Percentiles rank a stretch among this genome's conserved stretches.
These are phyloP conservation scores for Pythium diclinum DNA, from an alignment of 352 stramenopile species.

Conservation along the genomic window DNA sequence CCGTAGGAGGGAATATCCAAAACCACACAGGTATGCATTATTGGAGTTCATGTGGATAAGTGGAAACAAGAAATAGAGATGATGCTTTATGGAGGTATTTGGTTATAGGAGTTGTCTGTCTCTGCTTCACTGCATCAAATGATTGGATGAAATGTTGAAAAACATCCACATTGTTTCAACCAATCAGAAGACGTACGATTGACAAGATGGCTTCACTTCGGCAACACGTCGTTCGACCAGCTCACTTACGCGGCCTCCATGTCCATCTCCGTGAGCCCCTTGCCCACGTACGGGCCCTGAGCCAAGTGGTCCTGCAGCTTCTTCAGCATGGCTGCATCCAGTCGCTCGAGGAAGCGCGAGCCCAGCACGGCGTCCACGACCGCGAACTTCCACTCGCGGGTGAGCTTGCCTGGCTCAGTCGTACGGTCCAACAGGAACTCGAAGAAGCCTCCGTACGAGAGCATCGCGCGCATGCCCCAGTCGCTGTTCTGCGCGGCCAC, in stretches of 20 bases:
- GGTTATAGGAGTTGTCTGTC: conserved; percentile 6
- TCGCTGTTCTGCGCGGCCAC: conserved; percentile 78
- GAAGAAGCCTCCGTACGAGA: conserved; percentile 79
- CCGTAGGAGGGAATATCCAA: not conserved
- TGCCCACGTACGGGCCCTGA: conserved; percentile 63
- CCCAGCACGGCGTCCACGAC: conserved; percentile 72
- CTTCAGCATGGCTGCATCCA: conserved; percentile 52
- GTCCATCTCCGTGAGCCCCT: conserved; percentile 44
- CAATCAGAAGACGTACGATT: conserved; percentile 4
- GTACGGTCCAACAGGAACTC: conserved; percentile 81
- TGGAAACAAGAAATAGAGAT: no score
- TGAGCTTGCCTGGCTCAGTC: conserved; percentile 82
- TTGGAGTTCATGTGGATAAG: not conserved
- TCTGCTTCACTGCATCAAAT: not conserved
- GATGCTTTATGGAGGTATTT: conserved; percentile 1
- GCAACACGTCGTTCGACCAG: not conserved
- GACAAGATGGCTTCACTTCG: conserved; percentile 19
- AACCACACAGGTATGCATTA: not conserved
- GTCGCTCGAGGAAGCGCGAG: conserved; percentile 55
- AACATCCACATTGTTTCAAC: conserved; percentile 12
- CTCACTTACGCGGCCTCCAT: conserved; percentile 63
- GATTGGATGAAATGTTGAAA: not conserved
- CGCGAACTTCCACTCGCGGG: conserved; percentile 87
- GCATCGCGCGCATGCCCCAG: conserved; percentile 63
- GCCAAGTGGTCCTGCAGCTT: conserved; percentile 56